Evolutionary conservation across 257 asterid species (phyloP).

Genomic region (Plantago major): DNA sequence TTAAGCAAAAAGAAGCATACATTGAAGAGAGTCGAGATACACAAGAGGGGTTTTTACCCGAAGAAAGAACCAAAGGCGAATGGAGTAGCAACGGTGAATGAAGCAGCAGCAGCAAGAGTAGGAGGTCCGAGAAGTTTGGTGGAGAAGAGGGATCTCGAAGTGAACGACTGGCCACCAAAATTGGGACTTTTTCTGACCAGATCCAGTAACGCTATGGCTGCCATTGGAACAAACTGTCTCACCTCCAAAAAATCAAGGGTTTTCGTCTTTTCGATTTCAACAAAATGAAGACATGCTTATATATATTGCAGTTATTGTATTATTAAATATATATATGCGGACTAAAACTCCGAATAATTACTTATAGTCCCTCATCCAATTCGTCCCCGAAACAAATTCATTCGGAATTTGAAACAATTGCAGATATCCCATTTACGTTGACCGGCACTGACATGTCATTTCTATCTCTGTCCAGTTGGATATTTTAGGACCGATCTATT

Average conservation of each 20-base stretch:
- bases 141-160: constrained; percentile 45
- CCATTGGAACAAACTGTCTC: constrained; percentile 27
- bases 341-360: too few relatives aligned
- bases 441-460: too few relatives aligned
- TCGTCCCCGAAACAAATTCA: too few relatives aligned
- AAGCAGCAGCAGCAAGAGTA: constrained; percentile 36
- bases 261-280: not conserved
- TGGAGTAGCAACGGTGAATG: constrained; percentile 58
- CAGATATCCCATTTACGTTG: too few relatives aligned
- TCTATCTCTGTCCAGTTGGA: too few relatives aligned
- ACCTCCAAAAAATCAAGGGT: too few relatives aligned
- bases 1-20: not conserved
- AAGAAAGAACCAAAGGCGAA: constrained; percentile 53
- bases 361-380: too few relatives aligned
- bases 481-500: too few relatives aligned
- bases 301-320: too few relatives aligned
- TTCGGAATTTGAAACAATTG: too few relatives aligned
- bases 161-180: constrained; percentile 36
- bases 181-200: constrained; percentile 51
- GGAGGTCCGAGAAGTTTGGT: constrained; percentile 35
- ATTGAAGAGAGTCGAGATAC: not conserved
- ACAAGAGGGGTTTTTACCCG: constrained; percentile 35
- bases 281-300: too few relatives aligned
- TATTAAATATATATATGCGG: too few relatives aligned
- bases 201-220: constrained; percentile 54